A percentile compares a stretch with the other conserved stretches of the same genome.
Evolutionary conservation across 768 basidiomycete species (phyloP).

Genomic region (Termitomyces sp.): DNA sequence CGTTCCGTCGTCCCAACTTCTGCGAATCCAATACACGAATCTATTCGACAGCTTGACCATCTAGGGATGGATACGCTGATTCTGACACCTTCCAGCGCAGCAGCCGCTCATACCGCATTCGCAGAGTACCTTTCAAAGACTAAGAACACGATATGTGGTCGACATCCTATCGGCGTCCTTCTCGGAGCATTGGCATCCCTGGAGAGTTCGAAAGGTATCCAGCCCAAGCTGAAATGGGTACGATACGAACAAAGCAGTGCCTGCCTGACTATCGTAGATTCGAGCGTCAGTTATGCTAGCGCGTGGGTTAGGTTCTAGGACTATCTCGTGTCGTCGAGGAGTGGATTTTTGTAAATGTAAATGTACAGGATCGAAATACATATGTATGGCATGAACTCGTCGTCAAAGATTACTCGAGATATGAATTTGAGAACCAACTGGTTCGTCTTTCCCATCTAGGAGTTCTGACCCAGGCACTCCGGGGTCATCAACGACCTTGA

Average conservation of each 20-base stretch:
- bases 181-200: slow-evolving; percentile 68
- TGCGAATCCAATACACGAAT: slow-evolving; percentile 69
- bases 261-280: slow-evolving; percentile 62
- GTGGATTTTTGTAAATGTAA: background rate
- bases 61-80: slow-evolving; percentile 77
- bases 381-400: background rate
- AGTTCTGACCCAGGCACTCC: slow-evolving; percentile 65
- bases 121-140: slow-evolving; percentile 63
- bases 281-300: slow-evolving; percentile 96
- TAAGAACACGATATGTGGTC: slow-evolving; percentile 94
- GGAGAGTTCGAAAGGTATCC: slow-evolving; percentile 31
- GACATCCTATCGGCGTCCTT: slow-evolving; percentile 92
- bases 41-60: slow-evolving; percentile 80
- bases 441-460: slow-evolving; percentile 40
- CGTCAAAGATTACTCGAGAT: slow-evolving; percentile 30
- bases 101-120: slow-evolving; percentile 55
- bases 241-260: slow-evolving; percentile 90
- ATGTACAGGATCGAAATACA: background rate
- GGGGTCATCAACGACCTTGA: slow-evolving; percentile 62
- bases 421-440: slow-evolving; percentile 46
- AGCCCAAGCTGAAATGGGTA: slow-evolving; percentile 67
- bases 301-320: slow-evolving; percentile 66
- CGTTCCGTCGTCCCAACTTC: slow-evolving; percentile 32
- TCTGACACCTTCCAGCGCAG: slow-evolving; percentile 45
- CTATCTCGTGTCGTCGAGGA: background rate